These are phyloP conservation scores for Mycena rosella DNA, from an alignment of 768 basidiomycete species.

Conservation along the genomic window DNA sequence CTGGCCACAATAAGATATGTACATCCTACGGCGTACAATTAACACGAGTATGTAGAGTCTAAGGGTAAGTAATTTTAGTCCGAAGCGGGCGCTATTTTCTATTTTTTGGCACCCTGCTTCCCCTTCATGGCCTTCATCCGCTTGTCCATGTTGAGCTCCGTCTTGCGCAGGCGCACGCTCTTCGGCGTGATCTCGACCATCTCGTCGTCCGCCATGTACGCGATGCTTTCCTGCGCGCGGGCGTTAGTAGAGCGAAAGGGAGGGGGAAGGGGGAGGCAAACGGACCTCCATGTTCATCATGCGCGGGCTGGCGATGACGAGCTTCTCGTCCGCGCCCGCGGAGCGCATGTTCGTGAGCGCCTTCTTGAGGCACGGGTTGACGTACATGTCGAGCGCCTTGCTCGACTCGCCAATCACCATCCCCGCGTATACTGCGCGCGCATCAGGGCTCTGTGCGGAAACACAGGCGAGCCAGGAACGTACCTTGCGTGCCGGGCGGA, in stretches of 20 bases:
- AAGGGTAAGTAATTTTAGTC: neutral
- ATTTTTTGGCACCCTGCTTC: slow-evolving; percentile 42
- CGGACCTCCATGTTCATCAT: slow-evolving; percentile 58
- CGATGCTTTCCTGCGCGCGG: slow-evolving; percentile 47
- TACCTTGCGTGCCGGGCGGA: slow-evolving; percentile 57
- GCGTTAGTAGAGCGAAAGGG: neutral
- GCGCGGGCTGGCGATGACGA: slow-evolving; percentile 58
- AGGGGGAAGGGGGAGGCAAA: neutral
- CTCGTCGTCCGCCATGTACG: slow-evolving; percentile 65
- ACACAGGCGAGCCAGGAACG: slow-evolving; percentile 8
- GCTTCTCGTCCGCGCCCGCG: slow-evolving; percentile 63
- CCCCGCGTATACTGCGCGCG: slow-evolving; percentile 57
- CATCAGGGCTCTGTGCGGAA: neutral
- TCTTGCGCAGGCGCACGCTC: slow-evolving; percentile 57
- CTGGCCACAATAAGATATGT: slow-evolving; percentile 3
- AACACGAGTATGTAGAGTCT: neutral
- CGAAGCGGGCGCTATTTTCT: neutral
- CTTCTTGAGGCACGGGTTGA: slow-evolving; percentile 63
- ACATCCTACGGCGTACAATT: neutral
- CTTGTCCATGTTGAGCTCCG: slow-evolving; percentile 52
- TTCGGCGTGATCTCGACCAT: slow-evolving; percentile 61
- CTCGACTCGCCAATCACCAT: slow-evolving; percentile 67
- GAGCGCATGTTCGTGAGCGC: slow-evolving; percentile 64
- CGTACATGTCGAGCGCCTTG: slow-evolving; percentile 59
- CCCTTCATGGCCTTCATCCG: slow-evolving; percentile 44